These are phyloP conservation scores for Schizosaccharomyces lindneri DNA, from an alignment of 805 yeast genomes.

Conservation along the genomic window DNA sequence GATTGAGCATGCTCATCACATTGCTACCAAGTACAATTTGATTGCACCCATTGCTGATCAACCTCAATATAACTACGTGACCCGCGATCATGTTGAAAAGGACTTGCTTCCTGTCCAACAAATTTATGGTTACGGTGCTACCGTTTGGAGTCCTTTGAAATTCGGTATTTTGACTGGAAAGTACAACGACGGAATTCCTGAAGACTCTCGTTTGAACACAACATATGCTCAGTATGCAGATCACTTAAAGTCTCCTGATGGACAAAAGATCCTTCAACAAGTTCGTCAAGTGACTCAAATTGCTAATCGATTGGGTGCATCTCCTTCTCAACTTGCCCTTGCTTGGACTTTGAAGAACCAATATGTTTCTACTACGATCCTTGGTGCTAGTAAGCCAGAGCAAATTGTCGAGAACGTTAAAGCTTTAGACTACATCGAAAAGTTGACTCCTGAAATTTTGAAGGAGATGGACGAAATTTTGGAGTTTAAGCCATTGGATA, in stretches of 20 bases:
- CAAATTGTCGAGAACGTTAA: slow-evolving; percentile 12
- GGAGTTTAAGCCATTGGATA: neutral
- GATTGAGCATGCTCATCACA: slow-evolving; percentile 15
- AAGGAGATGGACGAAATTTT: slow-evolving; percentile 11
- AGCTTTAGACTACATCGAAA: slow-evolving; percentile 12
- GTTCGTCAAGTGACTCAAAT: slow-evolving; percentile 9
- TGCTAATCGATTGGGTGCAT: slow-evolving; percentile 12
- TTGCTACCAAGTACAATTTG: slow-evolving; percentile 13
- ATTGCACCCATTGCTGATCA: slow-evolving; percentile 15
- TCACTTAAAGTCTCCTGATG: slow-evolving; percentile 9
- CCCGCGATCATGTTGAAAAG: slow-evolving; percentile 12
- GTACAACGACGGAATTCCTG: slow-evolving; percentile 11
- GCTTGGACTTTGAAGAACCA: slow-evolving; percentile 14
- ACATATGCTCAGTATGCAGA: slow-evolving; percentile 4
- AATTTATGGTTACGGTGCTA: slow-evolving; percentile 13
- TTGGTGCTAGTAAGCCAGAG: slow-evolving; percentile 13
- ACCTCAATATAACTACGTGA: slow-evolving; percentile 11
- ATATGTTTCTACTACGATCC: slow-evolving; percentile 13
- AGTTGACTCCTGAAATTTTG: slow-evolving; percentile 11
- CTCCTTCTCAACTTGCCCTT: slow-evolving; percentile 13
- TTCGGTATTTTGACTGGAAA: slow-evolving; percentile 15
- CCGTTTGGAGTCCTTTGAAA: slow-evolving; percentile 14
- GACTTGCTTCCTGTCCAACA: slow-evolving; percentile 13
- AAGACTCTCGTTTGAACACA: slow-evolving; percentile 9
- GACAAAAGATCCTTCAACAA: slow-evolving; percentile 10